Percentiles rank a stretch among this genome's conserved stretches.
phyloP scores from a whole-genome alignment of 371 early-diverging fungal species.

The Mucor velutinosus region DNA sequence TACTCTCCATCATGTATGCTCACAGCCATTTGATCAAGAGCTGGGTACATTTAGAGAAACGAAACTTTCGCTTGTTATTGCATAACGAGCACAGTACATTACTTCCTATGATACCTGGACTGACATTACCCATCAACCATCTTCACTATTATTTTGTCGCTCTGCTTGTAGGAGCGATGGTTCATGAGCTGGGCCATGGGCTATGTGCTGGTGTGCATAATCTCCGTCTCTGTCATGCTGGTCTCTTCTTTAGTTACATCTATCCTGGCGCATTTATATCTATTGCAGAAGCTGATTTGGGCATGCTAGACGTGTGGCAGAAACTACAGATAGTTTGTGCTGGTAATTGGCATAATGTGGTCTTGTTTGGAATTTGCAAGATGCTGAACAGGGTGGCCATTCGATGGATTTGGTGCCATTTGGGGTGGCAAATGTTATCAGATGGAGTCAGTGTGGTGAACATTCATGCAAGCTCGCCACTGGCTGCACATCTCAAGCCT shows the following conservation, averaged over 20 bases:
- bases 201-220: not conserved
- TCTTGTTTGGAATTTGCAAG: slow-evolving; percentile 58
- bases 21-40: too few species aligned
- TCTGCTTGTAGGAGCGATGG: too few species aligned
- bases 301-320: slow-evolving; percentile 43
- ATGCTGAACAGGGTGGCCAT: slow-evolving; percentile 27
- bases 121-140: too few species aligned
- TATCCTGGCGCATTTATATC: slow-evolving; percentile 88
- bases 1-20: too few species aligned
- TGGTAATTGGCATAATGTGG: slow-evolving; percentile 83
- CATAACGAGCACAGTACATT: too few species aligned
- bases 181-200: too few species aligned
- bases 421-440: slow-evolving; percentile 55
- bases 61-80: too few species aligned
- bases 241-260: slow-evolving; percentile 69
- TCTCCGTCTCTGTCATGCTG: slow-evolving; percentile 28
- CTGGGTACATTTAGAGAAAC: too few species aligned
- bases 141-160: too few species aligned
- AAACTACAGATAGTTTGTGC: slow-evolving; percentile 75
- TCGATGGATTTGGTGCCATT: not conserved
- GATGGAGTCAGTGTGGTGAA: slow-evolving; percentile 66
- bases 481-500: slow-evolving; percentile 34
- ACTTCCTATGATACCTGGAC: too few species aligned
- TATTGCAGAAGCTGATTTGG: slow-evolving; percentile 53
- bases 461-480: slow-evolving; percentile 52